Conservation (phyloP, 2,329 filamentous ascomycete genomes). For the Alternaria novae-zelandiae region DNA sequence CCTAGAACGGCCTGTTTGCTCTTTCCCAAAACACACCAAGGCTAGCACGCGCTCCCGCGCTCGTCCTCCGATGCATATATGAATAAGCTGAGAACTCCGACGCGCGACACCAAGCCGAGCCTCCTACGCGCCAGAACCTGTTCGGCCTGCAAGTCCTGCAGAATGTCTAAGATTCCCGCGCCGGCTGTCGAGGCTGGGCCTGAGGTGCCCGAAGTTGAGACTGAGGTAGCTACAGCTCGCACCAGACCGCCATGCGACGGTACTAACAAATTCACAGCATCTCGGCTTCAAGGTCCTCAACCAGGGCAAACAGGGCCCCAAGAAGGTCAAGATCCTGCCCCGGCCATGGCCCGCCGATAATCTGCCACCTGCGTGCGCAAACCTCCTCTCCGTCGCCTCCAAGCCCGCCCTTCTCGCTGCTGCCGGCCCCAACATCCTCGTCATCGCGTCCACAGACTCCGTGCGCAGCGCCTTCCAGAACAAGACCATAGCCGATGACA, state of each 20-base stretch:
- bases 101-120: conserved; percentile 36
- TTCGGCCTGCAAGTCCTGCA: conserved; percentile 69
- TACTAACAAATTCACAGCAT: conserved; percentile 53
- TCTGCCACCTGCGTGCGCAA: conserved; percentile 77
- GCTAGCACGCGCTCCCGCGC: conserved; percentile 19
- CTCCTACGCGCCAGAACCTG: conserved; percentile 60
- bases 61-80: conserved; percentile 37
- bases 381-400: conserved; percentile 83
- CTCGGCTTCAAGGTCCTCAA: conserved; percentile 75
- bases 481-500: conserved; percentile 44
- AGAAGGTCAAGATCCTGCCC: conserved; percentile 80
- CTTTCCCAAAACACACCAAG: conserved; percentile 10
- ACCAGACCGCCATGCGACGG: not conserved
- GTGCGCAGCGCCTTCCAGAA: conserved; percentile 75
- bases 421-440: conserved; percentile 79
- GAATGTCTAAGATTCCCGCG: conserved; percentile 51
- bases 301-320: conserved; percentile 70
- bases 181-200: conserved; percentile 62
- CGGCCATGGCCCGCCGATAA: conserved; percentile 74
- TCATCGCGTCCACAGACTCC: conserved; percentile 77
- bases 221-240: conserved; percentile 65
- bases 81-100: conserved; percentile 26
- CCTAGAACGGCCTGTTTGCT: conserved; percentile 12
- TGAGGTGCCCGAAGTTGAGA: conserved; percentile 78
- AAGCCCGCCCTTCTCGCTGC: conserved; percentile 83